Base-by-base conservation (phyloP, 345 rosid genomes). In the Populus tremula region DNA sequence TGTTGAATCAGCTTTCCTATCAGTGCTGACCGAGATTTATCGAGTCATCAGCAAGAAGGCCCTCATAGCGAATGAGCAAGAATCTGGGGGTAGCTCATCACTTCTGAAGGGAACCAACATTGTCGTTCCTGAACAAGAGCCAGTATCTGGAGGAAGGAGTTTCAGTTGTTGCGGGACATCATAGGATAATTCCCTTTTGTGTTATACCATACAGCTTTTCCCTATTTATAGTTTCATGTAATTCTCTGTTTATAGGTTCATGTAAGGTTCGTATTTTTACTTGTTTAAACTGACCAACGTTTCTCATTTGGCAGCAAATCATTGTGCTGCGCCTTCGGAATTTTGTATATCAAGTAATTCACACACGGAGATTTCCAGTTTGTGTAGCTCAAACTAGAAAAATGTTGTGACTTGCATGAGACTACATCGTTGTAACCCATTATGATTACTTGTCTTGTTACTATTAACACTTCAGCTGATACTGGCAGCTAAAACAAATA, bases 21-120 rank as follows among this genome's bases (percentile, higher is more conserved):
- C 90, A 9, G 77, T 88, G 49, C 78, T 88, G 77, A 88, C 88
- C 10, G 89, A 90, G 82, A 89, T 88, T 74, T 90, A 87, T 70
- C 83, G 88, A 75, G 50, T 87, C 59, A 82, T 87, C 71, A 85
- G 84, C 87, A 90, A 86, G 85, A 90, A 87, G 71, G 70, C 80
- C 49, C 89, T 90, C 8, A 62, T 76, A 71, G 90, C 91, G 41
- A 89, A 86, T 12, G 91, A 85, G 77, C 43, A 76, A 1, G 93
- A 85, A 25, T 78, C 84, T 50, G 89, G 82, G 20, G 93, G 91
- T 36, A 80, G 73, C 73, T 72, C 80, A 8, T 80, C 91, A 4
- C 91, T 90, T 81, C 88, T 88, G 53, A 81, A 79, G 79, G 90
- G 89, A 72, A 88, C 86, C 38, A 69, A 79, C 65, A 75, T 88